Base-by-base conservation (phyloP, 176 grass and related monocot genomes). In the Panicum miliaceum region DNA sequence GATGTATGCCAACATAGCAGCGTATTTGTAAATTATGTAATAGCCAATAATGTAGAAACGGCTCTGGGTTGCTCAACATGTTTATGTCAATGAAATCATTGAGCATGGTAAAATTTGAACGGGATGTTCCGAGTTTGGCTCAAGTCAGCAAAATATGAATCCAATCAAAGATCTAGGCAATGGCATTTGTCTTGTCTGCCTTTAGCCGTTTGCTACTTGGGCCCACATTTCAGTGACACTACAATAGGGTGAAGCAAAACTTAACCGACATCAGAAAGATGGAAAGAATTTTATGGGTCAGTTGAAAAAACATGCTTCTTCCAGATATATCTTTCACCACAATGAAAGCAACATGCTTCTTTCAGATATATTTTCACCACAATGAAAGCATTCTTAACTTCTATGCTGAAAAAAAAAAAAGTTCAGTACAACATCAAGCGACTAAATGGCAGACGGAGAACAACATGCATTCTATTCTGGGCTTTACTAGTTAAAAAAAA, bases 11-110 rank as follows among this genome's bases (percentile, higher is more conserved):
- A 41, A 13, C 41, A 32, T 90, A 87, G 60, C 68, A 37, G 51
- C 42, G 60, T 41, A 79, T 47, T 6, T 90, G 88, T 90, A 82
- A 82, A 90, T 72, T 78, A 78, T 90, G 64, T 73, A 73, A 41
- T 37, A 1, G 37, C 3, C 8, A 71, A 77, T 86, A 81, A 72
- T 86, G 79, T 79, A 50, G 57, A 50, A 50, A 61, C 50, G 18
- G 22, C 57, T 56, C 23, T 16, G 36, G 64, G 50, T 60, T 59
- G 56, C 37, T 40, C 57, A 46, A 14, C 64, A 29, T 57, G 54
- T 46, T 48, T 69, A 76, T 71, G 79, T 27, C 15, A 76, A 54
- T 72, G 53, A 46, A 81, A 81, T 52, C 20, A 29, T 25, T 60
- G 35, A 54, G 83, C 77, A 35, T 76, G 47, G 23, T 8, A 12